Evolutionary conservation across 495 filamentous ascomycete genomes (phyloP), one percentile per base, ranked within the genome.

Genomic region (Penicillium macrosclerotiorum): DNA sequence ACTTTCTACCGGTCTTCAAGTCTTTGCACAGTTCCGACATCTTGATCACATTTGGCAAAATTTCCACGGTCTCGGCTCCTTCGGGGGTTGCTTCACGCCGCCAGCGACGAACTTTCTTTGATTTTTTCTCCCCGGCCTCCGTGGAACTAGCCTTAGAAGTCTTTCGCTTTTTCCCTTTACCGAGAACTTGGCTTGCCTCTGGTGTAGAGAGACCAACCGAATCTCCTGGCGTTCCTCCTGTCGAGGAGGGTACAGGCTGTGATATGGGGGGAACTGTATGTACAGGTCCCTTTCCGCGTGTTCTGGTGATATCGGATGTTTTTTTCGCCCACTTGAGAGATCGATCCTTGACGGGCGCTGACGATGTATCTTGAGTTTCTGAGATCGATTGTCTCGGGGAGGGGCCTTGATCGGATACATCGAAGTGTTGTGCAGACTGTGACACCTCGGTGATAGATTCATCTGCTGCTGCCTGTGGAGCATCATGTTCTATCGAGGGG

Each of bases 11-110:
- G 6, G 85, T 86, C 18, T 79, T 76, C 19, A 85, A 62, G 56
- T 95, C 88, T 48, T 78, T 84, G 55, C 83, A 87, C 4, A 98
- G 66, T 29, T 95, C 89, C 9, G 76, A 80, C 88, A 98, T 96
- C 44, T 82, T 92, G 25, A 89, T 74, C 1, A 78, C 75, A 4
- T 74, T 74, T 5, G 81, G 76, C 47, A 86, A 79, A 31, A 96
- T 86, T 36, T 83, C 74, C 24, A 83, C 73, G 7, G 69, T 59
- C 61, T 95, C 90, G 1, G 88, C 85, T 54, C 85, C 83, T 49
- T 90, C 88, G 1, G 89, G 90, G 1, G 88, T 94, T 7, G 70
- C 62, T 53, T 81, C 73, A 27, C 81, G 76, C 56, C 64, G 64
- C 45, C 56, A 65, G 17, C 69, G 64, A 16, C 47, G 51, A 30